Conservation (phyloP, 768 basidiomycete genomes). For the Trametes gibbosa region DNA sequence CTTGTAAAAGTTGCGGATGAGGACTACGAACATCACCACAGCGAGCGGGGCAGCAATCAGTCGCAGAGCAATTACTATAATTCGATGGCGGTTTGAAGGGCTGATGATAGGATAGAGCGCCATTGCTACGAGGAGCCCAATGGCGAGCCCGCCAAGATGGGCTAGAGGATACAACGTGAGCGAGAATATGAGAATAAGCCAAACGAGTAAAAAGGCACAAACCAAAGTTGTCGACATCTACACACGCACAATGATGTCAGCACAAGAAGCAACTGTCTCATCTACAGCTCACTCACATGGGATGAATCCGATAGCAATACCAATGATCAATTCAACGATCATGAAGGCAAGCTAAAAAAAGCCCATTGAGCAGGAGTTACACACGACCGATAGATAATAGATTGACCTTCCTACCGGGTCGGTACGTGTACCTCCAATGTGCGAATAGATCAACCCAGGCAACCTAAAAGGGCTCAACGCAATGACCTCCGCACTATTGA, state of each 20-base stretch:
- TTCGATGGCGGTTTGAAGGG: constrained; percentile 66
- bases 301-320: constrained; percentile 80
- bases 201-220: constrained; percentile 15
- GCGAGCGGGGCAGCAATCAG: constrained; percentile 71
- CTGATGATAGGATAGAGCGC: constrained; percentile 90
- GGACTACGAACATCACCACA: constrained; percentile 76
- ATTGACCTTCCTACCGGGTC: constrained; percentile 73
- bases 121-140: constrained; percentile 80
- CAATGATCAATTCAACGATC: constrained; percentile 83
- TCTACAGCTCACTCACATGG: constrained; percentile 52
- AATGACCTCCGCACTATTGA: background rate
- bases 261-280: background rate
- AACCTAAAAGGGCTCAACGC: constrained; percentile 37
- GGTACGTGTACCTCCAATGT: constrained; percentile 88
- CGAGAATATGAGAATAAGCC: too few species aligned
- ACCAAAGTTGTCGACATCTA: constrained; percentile 91
- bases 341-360: constrained; percentile 71
- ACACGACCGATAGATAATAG: background rate
- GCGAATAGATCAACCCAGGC: constrained; percentile 88
- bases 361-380: background rate
- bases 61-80: constrained; percentile 72
- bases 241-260: constrained; percentile 11
- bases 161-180: constrained; percentile 37
- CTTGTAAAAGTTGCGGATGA: constrained; percentile 88
- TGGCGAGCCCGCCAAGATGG: constrained; percentile 84